These are phyloP conservation scores for Wickerhamomyces rabaulensis DNA, from an alignment of 805 yeast genomes.

Conservation along the genomic window DNA sequence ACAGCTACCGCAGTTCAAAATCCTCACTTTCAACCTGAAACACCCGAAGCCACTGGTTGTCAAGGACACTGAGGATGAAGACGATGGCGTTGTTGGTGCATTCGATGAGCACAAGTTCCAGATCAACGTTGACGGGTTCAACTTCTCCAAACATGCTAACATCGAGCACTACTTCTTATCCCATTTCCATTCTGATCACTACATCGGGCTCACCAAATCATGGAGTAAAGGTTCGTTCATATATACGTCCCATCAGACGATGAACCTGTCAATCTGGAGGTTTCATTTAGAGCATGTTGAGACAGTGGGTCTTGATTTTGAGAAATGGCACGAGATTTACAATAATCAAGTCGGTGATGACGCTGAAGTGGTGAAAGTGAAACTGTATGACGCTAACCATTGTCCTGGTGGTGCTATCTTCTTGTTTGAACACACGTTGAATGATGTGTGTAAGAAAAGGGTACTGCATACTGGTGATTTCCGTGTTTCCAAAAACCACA, in stretches of 20 bases:
- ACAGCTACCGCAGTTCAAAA: conserved; percentile 47
- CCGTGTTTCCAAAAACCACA: conserved; percentile 51
- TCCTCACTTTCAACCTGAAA: conserved; percentile 35
- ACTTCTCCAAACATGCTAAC: conserved; percentile 33
- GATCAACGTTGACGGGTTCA: conserved; percentile 67
- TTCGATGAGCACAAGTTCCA: conserved; percentile 11
- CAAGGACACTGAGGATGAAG: not conserved
- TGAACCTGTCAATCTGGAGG: conserved; percentile 50
- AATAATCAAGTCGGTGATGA: not conserved
- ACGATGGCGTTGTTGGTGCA: not conserved
- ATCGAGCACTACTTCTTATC: conserved; percentile 56
- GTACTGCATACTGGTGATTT: conserved; percentile 92
- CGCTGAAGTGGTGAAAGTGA: conserved; percentile 43
- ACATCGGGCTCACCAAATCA: conserved; percentile 72
- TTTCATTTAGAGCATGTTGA: conserved; percentile 24
- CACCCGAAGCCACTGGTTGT: conserved; percentile 2
- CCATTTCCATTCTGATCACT: conserved; percentile 94
- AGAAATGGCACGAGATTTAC: not conserved
- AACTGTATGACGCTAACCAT: conserved; percentile 81
- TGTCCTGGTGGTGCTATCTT: conserved; percentile 94
- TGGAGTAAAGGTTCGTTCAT: conserved; percentile 68
- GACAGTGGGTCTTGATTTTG: not conserved
- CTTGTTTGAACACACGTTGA: conserved; percentile 46
- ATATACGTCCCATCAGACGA: conserved; percentile 70
- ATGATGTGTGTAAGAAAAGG: conserved; percentile 25